These are phyloP conservation scores for Gossypium bickii DNA, from an alignment of 345 rosid genomes.

Conservation along the genomic window DNA sequence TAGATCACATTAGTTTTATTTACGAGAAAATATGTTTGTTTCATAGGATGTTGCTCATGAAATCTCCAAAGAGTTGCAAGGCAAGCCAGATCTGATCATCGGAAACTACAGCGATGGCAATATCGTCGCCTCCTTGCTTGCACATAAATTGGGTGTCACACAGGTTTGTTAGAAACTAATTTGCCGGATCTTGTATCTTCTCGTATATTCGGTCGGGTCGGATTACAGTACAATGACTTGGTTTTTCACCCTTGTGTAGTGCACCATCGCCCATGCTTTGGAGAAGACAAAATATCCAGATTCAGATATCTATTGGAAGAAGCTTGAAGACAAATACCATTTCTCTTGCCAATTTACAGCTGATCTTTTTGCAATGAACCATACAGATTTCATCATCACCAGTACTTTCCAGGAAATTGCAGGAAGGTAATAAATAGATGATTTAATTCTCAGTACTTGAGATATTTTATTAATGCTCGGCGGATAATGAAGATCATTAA, in stretches of 20 bases:
- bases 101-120: slow-evolving; percentile 97
- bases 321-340: slow-evolving; percentile 85
- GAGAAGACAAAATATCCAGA: slow-evolving; percentile 96
- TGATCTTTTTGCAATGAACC: slow-evolving; percentile 91
- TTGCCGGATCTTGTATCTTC: slow-evolving; percentile 3
- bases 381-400: slow-evolving; percentile 95
- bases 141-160: slow-evolving; percentile 86
- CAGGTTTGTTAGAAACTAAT: slow-evolving; percentile 43
- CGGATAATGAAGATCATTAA: not conserved
- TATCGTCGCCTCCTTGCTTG: slow-evolving; percentile 83
- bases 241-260: slow-evolving; percentile 35
- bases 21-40: not conserved
- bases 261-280: slow-evolving; percentile 94
- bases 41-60: slow-evolving; percentile 75
- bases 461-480: not conserved
- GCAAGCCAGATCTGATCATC: slow-evolving; percentile 86
- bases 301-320: slow-evolving; percentile 94
- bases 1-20: not conserved
- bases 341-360: slow-evolving; percentile 97
- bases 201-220: not conserved
- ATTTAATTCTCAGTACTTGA: not conserved
- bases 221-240: not conserved
- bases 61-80: slow-evolving; percentile 75
- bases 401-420: slow-evolving; percentile 98
- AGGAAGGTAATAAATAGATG: slow-evolving; percentile 54